phyloP scores from a whole-genome alignment of 306 rosid genomes.

The Calophaca sinica region DNA sequence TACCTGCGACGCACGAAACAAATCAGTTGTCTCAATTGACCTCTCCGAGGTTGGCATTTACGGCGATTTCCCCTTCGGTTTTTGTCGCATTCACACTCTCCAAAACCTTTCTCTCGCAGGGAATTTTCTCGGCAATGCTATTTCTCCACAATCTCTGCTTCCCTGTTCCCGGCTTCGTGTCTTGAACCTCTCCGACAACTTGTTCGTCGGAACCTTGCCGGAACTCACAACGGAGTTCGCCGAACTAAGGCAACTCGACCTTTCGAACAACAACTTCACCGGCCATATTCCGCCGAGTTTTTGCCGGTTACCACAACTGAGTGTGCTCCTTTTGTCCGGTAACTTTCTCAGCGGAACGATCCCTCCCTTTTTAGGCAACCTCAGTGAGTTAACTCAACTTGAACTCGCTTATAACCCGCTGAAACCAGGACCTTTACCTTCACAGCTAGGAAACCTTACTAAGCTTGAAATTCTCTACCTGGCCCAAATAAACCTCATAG shows the following conservation, averaged over 20 bases:
- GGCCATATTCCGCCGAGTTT: slow-evolving; percentile 73
- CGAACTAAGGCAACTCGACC: slow-evolving; percentile 55
- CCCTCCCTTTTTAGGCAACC: slow-evolving; percentile 72
- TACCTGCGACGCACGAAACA: slow-evolving; percentile 55
- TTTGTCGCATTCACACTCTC: slow-evolving; percentile 74
- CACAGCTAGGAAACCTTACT: slow-evolving; percentile 69
- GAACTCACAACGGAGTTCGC: slow-evolving; percentile 55
- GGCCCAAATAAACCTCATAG: slow-evolving; percentile 48
- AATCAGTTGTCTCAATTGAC: slow-evolving; percentile 59
- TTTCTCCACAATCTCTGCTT: slow-evolving; percentile 54
- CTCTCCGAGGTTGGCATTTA: slow-evolving; percentile 46
- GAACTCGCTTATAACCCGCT: slow-evolving; percentile 55
- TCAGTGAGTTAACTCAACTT: slow-evolving; percentile 58
- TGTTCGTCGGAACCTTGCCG: slow-evolving; percentile 66
- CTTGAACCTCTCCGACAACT: slow-evolving; percentile 63
- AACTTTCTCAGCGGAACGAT: slow-evolving; percentile 69
- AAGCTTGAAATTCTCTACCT: slow-evolving; percentile 58
- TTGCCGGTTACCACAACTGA: slow-evolving; percentile 54
- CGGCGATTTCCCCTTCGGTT: slow-evolving; percentile 69
- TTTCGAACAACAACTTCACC: slow-evolving; percentile 70
- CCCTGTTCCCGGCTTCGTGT: slow-evolving; percentile 65
- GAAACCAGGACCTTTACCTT: slow-evolving; percentile 59
- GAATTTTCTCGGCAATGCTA: slow-evolving; percentile 53
- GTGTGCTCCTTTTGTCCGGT: slow-evolving; percentile 41
- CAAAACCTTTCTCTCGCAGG: slow-evolving; percentile 52